Evolutionary conservation across 352 stramenopile species (phyloP).

Genomic region (Globisporangium megalacanthum): DNA sequence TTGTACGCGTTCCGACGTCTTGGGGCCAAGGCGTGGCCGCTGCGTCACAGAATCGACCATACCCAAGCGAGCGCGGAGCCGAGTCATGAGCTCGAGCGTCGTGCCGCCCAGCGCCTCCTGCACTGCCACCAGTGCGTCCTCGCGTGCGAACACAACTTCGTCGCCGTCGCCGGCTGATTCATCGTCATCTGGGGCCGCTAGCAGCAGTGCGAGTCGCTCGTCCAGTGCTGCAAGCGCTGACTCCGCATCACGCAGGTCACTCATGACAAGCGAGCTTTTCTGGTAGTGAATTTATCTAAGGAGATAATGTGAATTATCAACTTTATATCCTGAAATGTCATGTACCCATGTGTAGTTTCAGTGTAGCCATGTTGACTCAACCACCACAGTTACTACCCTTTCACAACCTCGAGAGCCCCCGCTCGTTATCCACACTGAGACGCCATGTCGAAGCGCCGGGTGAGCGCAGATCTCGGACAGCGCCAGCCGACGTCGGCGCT

Average conservation of each 20-base stretch:
- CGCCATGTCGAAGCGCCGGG: slow-evolving; percentile 9
- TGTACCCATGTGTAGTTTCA: no score
- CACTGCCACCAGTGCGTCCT: not conserved
- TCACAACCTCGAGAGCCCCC: no score
- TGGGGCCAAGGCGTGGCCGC: slow-evolving; percentile 64
- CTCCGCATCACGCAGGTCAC: slow-evolving; percentile 43
- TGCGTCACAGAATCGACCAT: slow-evolving; percentile 74
- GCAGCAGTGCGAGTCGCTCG: slow-evolving; percentile 26
- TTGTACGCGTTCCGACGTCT: slow-evolving; percentile 64
- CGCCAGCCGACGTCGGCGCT: not conserved
- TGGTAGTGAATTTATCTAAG: no score
- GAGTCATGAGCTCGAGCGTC: slow-evolving; percentile 31
- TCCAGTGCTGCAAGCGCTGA: slow-evolving; percentile 39
- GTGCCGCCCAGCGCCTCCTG: slow-evolving; percentile 27
- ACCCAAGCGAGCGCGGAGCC: slow-evolving; percentile 38
- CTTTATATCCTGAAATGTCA: no score
- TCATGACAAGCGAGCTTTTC: slow-evolving; percentile 22
- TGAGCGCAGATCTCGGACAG: slow-evolving; percentile 2
- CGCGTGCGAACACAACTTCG: no score
- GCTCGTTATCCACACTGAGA: no score
- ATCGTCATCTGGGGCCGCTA: slow-evolving; percentile 1
- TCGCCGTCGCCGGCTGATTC: not conserved
- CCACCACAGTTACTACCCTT: no score
- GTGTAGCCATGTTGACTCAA: no score
- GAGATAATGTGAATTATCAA: no score